Percentiles rank a stretch among this genome's conserved stretches.
phyloP scores from a whole-genome alignment of 192 early-diverging fungal species.

The Backusella psychrophila region DNA sequence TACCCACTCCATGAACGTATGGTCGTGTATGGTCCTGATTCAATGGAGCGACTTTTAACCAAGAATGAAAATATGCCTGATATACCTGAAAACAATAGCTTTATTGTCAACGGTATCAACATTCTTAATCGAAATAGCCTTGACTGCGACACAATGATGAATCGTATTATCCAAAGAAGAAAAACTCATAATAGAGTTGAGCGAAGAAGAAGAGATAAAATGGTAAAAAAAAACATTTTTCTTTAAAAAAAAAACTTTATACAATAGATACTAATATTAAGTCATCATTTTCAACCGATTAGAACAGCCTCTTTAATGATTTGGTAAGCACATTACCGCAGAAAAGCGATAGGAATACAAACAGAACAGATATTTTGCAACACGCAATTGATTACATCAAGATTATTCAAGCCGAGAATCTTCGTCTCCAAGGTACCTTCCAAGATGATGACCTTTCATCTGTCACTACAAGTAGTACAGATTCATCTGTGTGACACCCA shows the following conservation, averaged over 20 bases:
- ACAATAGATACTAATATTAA: not conserved
- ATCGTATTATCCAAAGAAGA: not conserved
- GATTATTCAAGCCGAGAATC: not conserved
- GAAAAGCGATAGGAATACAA: not conserved
- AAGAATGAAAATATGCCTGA: not conserved
- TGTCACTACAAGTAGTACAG: not conserved
- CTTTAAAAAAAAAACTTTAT: not conserved
- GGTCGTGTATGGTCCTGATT: not conserved
- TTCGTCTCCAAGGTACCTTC: not conserved
- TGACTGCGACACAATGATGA: not conserved
- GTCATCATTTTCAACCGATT: not conserved
- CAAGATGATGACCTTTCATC: not conserved
- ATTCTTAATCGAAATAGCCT: not conserved
- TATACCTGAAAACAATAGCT: not conserved
- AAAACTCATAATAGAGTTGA: not conserved
- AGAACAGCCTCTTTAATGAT: not conserved
- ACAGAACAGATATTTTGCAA: not conserved
- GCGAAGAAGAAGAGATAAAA: conserved; percentile 1
- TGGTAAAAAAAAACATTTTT: not conserved
- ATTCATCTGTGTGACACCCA: not conserved
- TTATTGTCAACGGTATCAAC: not conserved
- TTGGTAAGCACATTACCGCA: not conserved
- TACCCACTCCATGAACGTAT: not conserved
- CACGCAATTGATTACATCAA: not conserved
- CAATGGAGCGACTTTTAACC: not conserved